Percentiles rank a stretch among this genome's conserved stretches.
phyloP scores from a whole-genome alignment of 176 grass and related monocot genomes.

The Saccharum officinarum region DNA sequence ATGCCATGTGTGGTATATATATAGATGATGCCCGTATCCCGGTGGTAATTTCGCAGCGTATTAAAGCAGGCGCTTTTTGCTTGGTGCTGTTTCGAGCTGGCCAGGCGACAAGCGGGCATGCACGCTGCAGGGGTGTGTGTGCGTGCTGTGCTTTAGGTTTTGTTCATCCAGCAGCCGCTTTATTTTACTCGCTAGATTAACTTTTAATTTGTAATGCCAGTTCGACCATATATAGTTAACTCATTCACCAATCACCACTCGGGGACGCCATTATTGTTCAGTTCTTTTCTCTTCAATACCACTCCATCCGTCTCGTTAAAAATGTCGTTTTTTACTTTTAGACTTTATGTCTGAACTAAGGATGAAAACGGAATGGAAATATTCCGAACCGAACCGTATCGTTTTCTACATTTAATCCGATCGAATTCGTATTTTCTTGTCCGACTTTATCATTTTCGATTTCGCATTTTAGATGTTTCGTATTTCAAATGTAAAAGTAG shows the following conservation, averaged over 20 bases:
- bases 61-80: slow-evolving; percentile 21
- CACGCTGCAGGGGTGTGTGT: not conserved
- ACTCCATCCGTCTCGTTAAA: too few relatives aligned
- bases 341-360: too few relatives aligned
- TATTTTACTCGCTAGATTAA: not conserved
- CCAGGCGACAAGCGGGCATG: slow-evolving; percentile 31
- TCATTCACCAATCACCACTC: not conserved
- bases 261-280: not conserved
- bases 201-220: not conserved
- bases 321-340: too few relatives aligned
- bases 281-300: too few relatives aligned
- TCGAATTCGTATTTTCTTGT: too few relatives aligned
- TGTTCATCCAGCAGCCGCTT: not conserved
- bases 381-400: too few relatives aligned
- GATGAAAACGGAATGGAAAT: too few relatives aligned
- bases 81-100: slow-evolving; percentile 30
- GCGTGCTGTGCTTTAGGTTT: not conserved
- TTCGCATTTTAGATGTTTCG: too few relatives aligned
- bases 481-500: too few relatives aligned
- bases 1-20: too few relatives aligned
- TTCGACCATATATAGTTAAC: not conserved
- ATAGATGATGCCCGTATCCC: slow-evolving; percentile 3
- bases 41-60: slow-evolving; percentile 31
- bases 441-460: too few relatives aligned
- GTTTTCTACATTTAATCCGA: too few relatives aligned